Base-by-base conservation (phyloP, 495 filamentous ascomycete species). In the Penicillium maclennaniae region DNA sequence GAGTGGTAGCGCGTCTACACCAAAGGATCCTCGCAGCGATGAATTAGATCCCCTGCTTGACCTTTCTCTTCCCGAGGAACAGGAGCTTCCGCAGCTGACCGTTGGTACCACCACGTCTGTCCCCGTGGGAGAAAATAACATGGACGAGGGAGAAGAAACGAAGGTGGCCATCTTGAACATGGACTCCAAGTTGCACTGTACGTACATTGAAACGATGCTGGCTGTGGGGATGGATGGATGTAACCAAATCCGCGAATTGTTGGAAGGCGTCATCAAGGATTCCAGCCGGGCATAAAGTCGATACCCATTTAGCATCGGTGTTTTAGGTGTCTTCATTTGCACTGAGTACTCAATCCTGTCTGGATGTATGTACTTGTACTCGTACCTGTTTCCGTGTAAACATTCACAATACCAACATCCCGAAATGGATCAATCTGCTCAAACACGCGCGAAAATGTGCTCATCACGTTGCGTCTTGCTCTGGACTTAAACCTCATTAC, bases 201-300 rank as follows among this genome's bases (percentile, higher is more conserved):
- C 80, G 36, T 80, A 88, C 59, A 62, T 97, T 31, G 93, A 98
- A 73, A 87, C 86, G 1, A 95, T 98, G 89, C 68, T 97, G 59
- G 89, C 87, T 0, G 90, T 93, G 10, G 95, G 87, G 0, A 84
- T 96, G 39, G 92, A 96, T 70, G 93, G 91, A 38, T 97, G 95
- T 70, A 87, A 82, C 68, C 87, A 91, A 69, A 79, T 98, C 23
- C 80, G 87, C 54, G 83, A 86, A 61, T 82, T 96, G 28, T 64
- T 95, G 43, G 76, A 82, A 45, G 82, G 82, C 49, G 81, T 85
- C 19, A 70, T 77, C 45, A 74, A 73, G 55, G 70, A 65, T 21
- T 70, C 71, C 9, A 68, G 54, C 25, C 53, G 57, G 49, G 31
- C 40, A 49, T 25, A 38, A 56, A 39, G 47, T 17, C 50, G 60